Percentiles rank a stretch among this genome's conserved stretches.
phyloP scores from a whole-genome alignment of 345 rosid genomes.

The Microcos paniculata region DNA sequence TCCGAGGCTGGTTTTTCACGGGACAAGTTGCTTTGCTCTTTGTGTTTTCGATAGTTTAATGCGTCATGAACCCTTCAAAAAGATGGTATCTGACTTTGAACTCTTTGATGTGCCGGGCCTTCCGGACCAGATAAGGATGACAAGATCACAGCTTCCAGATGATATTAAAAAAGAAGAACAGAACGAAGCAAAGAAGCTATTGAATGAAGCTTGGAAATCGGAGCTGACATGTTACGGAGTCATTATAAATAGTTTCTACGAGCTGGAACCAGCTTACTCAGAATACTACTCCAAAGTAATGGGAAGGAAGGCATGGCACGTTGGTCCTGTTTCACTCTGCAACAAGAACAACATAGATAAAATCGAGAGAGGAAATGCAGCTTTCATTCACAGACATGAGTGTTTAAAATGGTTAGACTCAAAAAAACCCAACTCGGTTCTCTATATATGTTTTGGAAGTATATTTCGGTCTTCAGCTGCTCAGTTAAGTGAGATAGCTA shows the following conservation, averaged over 20 bases:
- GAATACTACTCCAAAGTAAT: conserved; percentile 34
- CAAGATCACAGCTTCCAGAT: conserved; percentile 17
- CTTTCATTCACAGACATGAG: conserved; percentile 29
- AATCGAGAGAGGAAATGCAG: conserved; percentile 36
- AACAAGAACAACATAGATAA: conserved; percentile 38
- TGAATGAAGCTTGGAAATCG: conserved; percentile 12
- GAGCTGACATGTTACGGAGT: conserved; percentile 33
- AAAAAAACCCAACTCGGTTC: conserved; percentile 44
- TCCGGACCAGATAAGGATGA: conserved; percentile 31
- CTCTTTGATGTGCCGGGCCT: conserved; percentile 33
- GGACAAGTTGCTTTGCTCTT: conserved; percentile 39
- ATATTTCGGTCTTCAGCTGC: conserved; percentile 19
- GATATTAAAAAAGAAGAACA: neutral
- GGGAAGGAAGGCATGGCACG: conserved; percentile 51
- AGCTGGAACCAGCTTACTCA: conserved; percentile 36
- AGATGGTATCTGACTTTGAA: conserved; percentile 33
- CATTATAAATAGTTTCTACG: conserved; percentile 40
- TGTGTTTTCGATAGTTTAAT: neutral
- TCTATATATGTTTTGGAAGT: conserved; percentile 60
- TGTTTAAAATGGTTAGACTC: conserved; percentile 57
- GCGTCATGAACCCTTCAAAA: conserved; percentile 32
- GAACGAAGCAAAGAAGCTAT: neutral
- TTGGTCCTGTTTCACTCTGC: conserved; percentile 58
- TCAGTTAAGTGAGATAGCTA: conserved; percentile 45
- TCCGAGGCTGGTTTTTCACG: conserved; percentile 58